phyloP scores from a whole-genome alignment of 345 rosid genomes.

The Euclidium syriacum region DNA sequence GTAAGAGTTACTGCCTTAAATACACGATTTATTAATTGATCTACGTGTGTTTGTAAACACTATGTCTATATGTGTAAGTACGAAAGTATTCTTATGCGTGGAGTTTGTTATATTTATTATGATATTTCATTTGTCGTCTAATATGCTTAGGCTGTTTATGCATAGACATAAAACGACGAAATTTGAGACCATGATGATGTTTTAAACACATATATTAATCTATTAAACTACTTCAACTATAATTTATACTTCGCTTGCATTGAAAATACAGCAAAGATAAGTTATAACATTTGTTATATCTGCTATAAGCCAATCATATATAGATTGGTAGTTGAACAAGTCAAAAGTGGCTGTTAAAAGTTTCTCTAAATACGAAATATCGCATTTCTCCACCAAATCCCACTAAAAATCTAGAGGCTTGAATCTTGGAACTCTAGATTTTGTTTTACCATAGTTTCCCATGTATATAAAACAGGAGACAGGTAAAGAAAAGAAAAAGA shows the following conservation, averaged over 20 bases:
- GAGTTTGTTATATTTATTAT: neutral
- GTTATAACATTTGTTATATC: neutral
- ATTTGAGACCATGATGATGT: neutral
- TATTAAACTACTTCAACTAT: neutral
- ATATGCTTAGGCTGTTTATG: neutral
- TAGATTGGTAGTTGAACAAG: slow-evolving; percentile 9
- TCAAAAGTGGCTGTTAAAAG: slow-evolving; percentile 12
- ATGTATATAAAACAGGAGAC: neutral
- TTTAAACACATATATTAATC: neutral
- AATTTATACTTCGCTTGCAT: neutral
- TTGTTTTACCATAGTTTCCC: neutral
- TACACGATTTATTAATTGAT: neutral
- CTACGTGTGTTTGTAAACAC: neutral
- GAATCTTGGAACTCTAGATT: slow-evolving; percentile 3
- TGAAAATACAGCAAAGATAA: neutral
- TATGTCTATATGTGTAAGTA: neutral
- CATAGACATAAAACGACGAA: slow-evolving; percentile 23
- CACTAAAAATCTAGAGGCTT: slow-evolving; percentile 9
- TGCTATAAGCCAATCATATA: neutral
- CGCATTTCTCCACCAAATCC: slow-evolving; percentile 21
- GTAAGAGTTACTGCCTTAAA: neutral
- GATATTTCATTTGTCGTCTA: neutral
- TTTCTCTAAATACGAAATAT: slow-evolving; percentile 8
- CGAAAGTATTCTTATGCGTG: neutral
- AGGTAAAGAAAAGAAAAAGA: neutral